A percentile compares a stretch with the other conserved stretches of the same genome.
Conservation (phyloP, 495 filamentous ascomycete genomes). For the Penicillium salamii region DNA sequence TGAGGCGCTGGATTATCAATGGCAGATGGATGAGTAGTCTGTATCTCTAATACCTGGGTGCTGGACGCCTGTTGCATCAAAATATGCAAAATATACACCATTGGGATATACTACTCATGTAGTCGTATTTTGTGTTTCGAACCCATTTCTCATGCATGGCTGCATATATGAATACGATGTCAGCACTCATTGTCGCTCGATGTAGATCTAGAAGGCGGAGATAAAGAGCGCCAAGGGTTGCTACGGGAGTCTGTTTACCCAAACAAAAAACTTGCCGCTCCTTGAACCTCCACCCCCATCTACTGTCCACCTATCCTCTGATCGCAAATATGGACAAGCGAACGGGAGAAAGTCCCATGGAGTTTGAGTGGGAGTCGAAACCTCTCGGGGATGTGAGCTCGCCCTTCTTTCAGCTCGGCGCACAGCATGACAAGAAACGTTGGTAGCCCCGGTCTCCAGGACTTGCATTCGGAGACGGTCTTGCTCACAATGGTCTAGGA, state of each 20-base stretch:
- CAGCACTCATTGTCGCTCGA: too few relatives aligned
- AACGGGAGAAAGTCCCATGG: constrained; percentile 63
- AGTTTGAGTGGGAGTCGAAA: constrained; percentile 61
- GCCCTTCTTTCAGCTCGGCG: constrained; percentile 53
- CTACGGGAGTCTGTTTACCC: constrained; percentile 23
- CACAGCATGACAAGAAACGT: constrained; percentile 53
- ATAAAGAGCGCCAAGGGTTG: constrained; percentile 19
- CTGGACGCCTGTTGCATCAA: constrained; percentile 3
- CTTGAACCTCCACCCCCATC: constrained; percentile 14
- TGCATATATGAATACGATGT: too few relatives aligned
- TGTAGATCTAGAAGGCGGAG: not conserved
- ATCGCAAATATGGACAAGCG: constrained; percentile 35
- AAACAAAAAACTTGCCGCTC: constrained; percentile 26
- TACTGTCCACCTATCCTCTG: not conserved
- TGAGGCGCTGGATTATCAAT: constrained; percentile 81
- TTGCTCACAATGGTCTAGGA: constrained; percentile 34
- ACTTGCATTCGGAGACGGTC: not conserved
- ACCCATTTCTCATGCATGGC: too few relatives aligned
- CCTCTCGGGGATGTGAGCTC: constrained; percentile 57
- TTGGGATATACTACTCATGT: not conserved
- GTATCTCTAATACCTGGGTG: constrained; percentile 4
- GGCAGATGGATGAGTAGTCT: constrained; percentile 86
- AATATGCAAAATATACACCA: not conserved
- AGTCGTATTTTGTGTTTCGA: too few relatives aligned
- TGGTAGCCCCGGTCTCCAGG: constrained; percentile 17